A percentile compares a stretch with the other conserved stretches of the same genome.
Evolutionary conservation across 306 rosid species (phyloP).

Genomic region (Fragaria vesca): DNA sequence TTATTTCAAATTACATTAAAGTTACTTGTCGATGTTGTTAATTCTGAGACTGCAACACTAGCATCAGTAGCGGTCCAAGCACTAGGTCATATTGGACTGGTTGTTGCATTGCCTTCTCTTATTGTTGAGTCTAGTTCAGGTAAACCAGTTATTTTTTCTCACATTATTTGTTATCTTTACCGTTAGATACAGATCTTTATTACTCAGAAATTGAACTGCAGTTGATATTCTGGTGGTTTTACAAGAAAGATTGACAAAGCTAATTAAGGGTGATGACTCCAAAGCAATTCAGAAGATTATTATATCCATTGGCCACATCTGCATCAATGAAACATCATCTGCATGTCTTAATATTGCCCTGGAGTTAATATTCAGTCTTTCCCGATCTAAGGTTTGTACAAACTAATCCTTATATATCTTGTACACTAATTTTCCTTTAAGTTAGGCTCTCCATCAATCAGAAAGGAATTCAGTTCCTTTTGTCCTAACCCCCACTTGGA

Average conservation of each 20-base stretch:
- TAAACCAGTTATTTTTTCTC: constrained; percentile 22
- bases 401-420: background rate
- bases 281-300: constrained; percentile 79
- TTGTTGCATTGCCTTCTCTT: constrained; percentile 65
- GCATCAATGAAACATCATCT: constrained; percentile 74
- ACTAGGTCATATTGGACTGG: constrained; percentile 85
- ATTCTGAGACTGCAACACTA: constrained; percentile 66
- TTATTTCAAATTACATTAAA: constrained; percentile 54
- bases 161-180: background rate
- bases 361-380: constrained; percentile 63
- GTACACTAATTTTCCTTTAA: background rate
- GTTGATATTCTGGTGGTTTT: constrained; percentile 63
- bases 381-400: constrained; percentile 74
- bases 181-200: constrained; percentile 24
- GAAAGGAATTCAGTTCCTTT: background rate
- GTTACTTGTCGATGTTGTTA: constrained; percentile 79
- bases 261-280: constrained; percentile 63
- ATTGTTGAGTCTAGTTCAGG: constrained; percentile 60
- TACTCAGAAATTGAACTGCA: constrained; percentile 48
- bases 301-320: constrained; percentile 81
- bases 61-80: constrained; percentile 95
- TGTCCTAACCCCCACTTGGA: background rate
- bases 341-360: constrained; percentile 67
- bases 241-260: constrained; percentile 72
- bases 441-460: background rate